A percentile compares a stretch with the other conserved stretches of the same genome.
phyloP scores from a whole-genome alignment of 2,329 filamentous ascomycete genomes.

The Chlorencoelia australis region DNA sequence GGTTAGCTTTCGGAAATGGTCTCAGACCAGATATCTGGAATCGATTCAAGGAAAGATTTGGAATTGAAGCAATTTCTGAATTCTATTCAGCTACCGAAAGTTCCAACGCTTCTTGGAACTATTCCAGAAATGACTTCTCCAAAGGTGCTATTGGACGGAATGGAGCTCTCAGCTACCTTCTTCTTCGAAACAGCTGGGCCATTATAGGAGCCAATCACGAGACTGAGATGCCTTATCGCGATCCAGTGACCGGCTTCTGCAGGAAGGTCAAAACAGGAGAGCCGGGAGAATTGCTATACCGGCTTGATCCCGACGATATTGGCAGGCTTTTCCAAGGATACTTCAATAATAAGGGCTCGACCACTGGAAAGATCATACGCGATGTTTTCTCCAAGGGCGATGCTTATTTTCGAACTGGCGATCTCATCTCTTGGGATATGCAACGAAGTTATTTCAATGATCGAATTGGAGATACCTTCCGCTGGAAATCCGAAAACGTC shows the following conservation, averaged over 20 bases:
- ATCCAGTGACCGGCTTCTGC: conserved; percentile 62
- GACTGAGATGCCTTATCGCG: conserved; percentile 56
- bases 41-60: conserved; percentile 71
- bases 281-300: conserved; percentile 66
- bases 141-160: conserved; percentile 71
- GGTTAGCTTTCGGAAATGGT: conserved; percentile 73
- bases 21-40: conserved; percentile 81
- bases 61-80: conserved; percentile 61
- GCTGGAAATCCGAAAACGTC: conserved; percentile 78
- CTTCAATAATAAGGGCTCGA: conserved; percentile 62
- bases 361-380: conserved; percentile 62
- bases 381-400: conserved; percentile 68
- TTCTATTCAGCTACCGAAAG: conserved; percentile 77
- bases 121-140: conserved; percentile 60
- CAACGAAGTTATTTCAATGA: conserved; percentile 73
- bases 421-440: conserved; percentile 59
- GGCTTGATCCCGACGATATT: conserved; percentile 56
- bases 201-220: conserved; percentile 64
- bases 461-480: conserved; percentile 67
- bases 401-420: conserved; percentile 76
- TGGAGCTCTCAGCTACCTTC: conserved; percentile 48
- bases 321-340: conserved; percentile 69
- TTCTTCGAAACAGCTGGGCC: conserved; percentile 41
- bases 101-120: conserved; percentile 59
- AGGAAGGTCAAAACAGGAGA: conserved; percentile 45